Evolutionary conservation across 2,329 filamentous ascomycete species (phyloP).

Genomic region (Onygena corvina): DNA sequence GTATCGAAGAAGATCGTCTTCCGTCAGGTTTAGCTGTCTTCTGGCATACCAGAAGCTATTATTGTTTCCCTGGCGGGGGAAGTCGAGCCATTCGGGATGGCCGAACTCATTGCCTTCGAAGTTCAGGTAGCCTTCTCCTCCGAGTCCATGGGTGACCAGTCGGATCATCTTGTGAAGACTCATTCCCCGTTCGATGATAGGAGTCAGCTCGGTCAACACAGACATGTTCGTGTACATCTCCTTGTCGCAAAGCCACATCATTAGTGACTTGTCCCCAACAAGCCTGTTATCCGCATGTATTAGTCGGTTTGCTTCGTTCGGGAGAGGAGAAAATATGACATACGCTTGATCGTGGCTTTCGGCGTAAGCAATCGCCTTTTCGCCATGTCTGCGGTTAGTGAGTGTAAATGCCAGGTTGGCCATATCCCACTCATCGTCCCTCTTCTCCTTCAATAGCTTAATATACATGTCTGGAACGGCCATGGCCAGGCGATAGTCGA

Average conservation of each 20-base stretch:
- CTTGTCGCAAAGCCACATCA: constrained; percentile 97
- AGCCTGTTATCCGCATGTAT: constrained; percentile 46
- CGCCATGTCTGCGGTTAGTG: constrained; percentile 83
- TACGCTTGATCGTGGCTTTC: constrained; percentile 97
- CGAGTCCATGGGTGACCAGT: constrained; percentile 77
- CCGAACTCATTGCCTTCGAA: constrained; percentile 99
- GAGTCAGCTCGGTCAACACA: constrained; percentile 64
- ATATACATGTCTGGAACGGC: constrained; percentile 98
- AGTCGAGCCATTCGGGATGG: constrained; percentile 97
- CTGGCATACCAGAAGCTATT: constrained; percentile 93
- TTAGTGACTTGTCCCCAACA: constrained; percentile 89
- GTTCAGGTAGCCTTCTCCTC: constrained; percentile 94
- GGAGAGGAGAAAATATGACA: constrained; percentile 31
- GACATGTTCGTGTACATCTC: constrained; percentile 99
- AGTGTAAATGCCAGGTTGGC: constrained; percentile 72
- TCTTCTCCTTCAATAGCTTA: constrained; percentile 89
- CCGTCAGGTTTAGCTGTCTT: constrained; percentile 82
- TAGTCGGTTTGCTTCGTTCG: constrained; percentile 1
- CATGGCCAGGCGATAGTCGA: constrained; percentile 96
- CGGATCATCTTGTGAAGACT: constrained; percentile 96
- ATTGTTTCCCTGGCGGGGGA: constrained; percentile 81
- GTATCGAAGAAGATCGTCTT: constrained; percentile 77
- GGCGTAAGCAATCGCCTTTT: constrained; percentile 96
- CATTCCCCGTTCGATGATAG: constrained; percentile 80
- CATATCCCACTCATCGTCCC: constrained; percentile 87